Evolutionary conservation across 306 rosid genomes (phyloP), one percentile per base, ranked within the genome.

Genomic region (Leucaena leucocephala): DNA sequence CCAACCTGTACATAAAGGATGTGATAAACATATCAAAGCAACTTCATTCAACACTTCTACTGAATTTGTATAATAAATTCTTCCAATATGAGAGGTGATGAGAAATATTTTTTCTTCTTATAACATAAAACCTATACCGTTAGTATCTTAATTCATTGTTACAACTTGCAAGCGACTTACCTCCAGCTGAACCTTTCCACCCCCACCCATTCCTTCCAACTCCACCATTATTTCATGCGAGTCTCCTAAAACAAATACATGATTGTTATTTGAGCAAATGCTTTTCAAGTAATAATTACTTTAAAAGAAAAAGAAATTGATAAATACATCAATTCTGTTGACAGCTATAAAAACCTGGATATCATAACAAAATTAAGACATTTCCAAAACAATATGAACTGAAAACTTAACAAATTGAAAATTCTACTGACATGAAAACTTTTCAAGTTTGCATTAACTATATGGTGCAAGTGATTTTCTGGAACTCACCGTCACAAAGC

Each of bases 131-230:
- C 13, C 6, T 34, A 64, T 35, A 50, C 8, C 6, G 44, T 63
- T 45, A 61, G n/a, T 17, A 43, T 57, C 36, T 65, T 58, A 44
- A 68, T 58, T 73, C 58, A 46, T 72, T 71, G 55, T 79, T 19
- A 8, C 62, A 19, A 17, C 33, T 55, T 39, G 74, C 57, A 50
- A 73, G 81, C 78, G 77, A 82, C 92, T 85, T 84, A 90, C 98
- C 97, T 94, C 98, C 52, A 94, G 71, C 76, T 82, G 91, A 75
- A 94, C 80, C 81, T 89, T 88, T 82, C 97, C 98, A 64, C 98
- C 98, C 71, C 97, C 94, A 73, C 98, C 98, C 94, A 94, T 94
- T 78, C 98, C 98, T 86, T 92, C 97, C 89, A 94, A 82, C 78
- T 92, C 97, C 82, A 94, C 97, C 73, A 81, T 36, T 82, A 92